phyloP scores from a whole-genome alignment of 768 basidiomycete species.

The Lactarius vividus region DNA sequence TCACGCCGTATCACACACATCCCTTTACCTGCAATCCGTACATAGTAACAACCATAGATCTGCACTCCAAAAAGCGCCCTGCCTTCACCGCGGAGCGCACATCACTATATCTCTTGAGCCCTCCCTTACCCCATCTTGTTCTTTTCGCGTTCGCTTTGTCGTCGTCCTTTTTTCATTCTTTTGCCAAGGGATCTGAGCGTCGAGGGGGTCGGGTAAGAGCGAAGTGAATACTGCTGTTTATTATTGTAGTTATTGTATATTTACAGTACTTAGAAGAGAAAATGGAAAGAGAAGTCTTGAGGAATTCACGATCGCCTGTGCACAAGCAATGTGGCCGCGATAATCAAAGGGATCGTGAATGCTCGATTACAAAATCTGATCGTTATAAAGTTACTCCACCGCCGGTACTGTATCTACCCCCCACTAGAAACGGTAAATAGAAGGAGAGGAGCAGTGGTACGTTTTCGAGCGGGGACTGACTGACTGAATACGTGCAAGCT shows the following conservation, averaged over 20 bases:
- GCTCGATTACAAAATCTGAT: constrained; percentile 5
- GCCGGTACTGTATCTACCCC: neutral
- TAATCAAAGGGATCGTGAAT: constrained; percentile 7
- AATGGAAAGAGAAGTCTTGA: constrained; percentile 19
- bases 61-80: constrained; percentile 23
- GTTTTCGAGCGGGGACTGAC: neutral
- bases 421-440: neutral
- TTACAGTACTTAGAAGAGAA: constrained; percentile 23
- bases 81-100: constrained; percentile 19
- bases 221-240: constrained; percentile 23
- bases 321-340: neutral
- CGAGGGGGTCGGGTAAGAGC: constrained; percentile 18
- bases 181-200: constrained; percentile 22
- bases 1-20: constrained; percentile 18
- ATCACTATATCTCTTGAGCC: constrained; percentile 25
- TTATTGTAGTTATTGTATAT: constrained; percentile 31
- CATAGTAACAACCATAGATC: constrained; percentile 22
- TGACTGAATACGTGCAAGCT: neutral
- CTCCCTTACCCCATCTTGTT: constrained; percentile 1
- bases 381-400: neutral
- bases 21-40: constrained; percentile 21
- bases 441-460: neutral
- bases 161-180: constrained; percentile 15
- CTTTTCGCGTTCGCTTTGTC: constrained; percentile 22
- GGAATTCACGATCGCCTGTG: neutral